Conservation (phyloP, 2,329 filamentous ascomycete species). For the Aspergillus puulaauensis region DNA sequence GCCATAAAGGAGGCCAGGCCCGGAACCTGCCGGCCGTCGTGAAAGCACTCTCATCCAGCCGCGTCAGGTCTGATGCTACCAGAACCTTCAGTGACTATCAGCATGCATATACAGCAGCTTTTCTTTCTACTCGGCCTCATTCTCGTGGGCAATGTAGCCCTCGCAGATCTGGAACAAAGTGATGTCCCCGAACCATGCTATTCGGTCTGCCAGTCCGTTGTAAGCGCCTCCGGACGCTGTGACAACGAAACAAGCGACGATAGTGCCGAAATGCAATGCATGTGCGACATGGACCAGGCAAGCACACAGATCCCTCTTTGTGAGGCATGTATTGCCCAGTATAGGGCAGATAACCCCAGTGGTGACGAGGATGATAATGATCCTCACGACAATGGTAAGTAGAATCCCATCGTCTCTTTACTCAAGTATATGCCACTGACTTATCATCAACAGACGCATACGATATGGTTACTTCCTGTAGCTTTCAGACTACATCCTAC, state of each 20-base stretch:
- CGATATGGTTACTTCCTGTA: conserved; percentile 30
- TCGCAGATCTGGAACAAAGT: conserved; percentile 27
- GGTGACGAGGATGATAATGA: conserved; percentile 20
- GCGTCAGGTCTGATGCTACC: background rate
- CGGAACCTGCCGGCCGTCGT: background rate
- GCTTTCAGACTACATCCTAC: conserved; percentile 28
- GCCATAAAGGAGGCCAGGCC: background rate
- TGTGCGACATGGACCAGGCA: conserved; percentile 28
- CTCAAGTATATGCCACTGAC: conserved; percentile 6
- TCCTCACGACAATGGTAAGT: conserved; percentile 28
- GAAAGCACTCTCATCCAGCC: background rate
- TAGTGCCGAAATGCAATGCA: conserved; percentile 26
- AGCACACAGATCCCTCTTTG: conserved; percentile 29
- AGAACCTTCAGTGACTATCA: background rate
- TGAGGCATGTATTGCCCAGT: conserved; percentile 33
- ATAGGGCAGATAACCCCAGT: conserved; percentile 16
- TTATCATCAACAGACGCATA: conserved; percentile 24
- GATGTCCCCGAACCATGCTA: conserved; percentile 31
- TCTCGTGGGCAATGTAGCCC: conserved; percentile 21
- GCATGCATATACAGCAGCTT: conserved; percentile 18
- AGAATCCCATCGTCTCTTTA: background rate
- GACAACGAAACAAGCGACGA: conserved; percentile 23
- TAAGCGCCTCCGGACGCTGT: conserved; percentile 25
- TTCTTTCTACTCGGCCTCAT: conserved; percentile 26
- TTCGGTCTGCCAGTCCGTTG: conserved; percentile 24